Base-by-base conservation (phyloP, 2,329 filamentous ascomycete genomes). In the Dothideomycetes sp. region DNA sequence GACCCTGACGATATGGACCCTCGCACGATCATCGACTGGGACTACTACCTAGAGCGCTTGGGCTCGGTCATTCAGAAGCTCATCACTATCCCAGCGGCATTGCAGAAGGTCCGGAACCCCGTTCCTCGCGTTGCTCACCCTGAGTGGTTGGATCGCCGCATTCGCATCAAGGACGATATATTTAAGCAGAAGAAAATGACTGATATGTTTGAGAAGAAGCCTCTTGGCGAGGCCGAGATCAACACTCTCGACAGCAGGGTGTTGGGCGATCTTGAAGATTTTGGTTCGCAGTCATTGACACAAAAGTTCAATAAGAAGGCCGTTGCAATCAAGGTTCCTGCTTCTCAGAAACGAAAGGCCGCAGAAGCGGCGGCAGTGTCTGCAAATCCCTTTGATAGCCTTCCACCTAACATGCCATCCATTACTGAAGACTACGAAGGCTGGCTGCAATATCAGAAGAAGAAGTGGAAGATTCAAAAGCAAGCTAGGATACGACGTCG, bases 161-260 rank as follows among this genome's bases (percentile, higher is more conserved):
- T 98, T 61, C 85, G 91, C 49, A 81, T 82, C 59, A 96, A 95
- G 60, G 91, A 98, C 42, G 91, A 99, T 64, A 88, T 82, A 57
- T 81, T 96, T 71, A 94, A 98, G 68, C 91, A 99, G 64, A 94
- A 88, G 66, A 98, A 98, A 65, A 82, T 99, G 69, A 98, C 89
- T 0, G 91, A 96, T 54, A 68, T 94, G 51, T 94, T 98, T 55
- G 70, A 61, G 14, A 82, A 81, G 57, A 77, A 70, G 34, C 82
- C 85, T 0, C 60, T 94, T 17, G 75, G 77, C 10, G 84, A 89
- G 49, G 81, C 85, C 27, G 69, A 65, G 70, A 75, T 56, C 64
- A 93, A 73, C 58, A 64, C 72, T 15, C 56, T 77, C 34, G 67
- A 70, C 36, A 72, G 73, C 70, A 59, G 76, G 60, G 44, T 47